These are phyloP conservation scores for Jackrogersella minutella DNA, from an alignment of 495 filamentous ascomycete genomes.

Conservation along the genomic window DNA sequence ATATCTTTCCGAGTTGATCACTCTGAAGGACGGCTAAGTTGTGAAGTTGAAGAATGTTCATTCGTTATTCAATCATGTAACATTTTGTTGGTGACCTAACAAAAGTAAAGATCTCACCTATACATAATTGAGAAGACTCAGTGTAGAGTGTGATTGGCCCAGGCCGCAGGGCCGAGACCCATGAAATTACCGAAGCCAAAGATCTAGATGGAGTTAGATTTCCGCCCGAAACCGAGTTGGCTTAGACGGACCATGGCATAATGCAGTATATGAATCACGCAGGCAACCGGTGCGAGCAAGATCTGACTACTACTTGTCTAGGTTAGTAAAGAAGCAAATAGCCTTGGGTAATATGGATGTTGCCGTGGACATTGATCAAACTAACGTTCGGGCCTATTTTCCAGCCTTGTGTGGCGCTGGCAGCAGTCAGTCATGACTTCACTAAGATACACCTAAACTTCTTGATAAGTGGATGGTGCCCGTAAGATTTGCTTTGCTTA, in stretches of 20 bases:
- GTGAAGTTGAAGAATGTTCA: neutral
- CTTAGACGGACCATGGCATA: conserved; percentile 11
- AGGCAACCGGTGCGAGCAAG: conserved; percentile 17
- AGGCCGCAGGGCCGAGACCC: conserved; percentile 6
- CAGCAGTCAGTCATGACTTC: conserved; percentile 12
- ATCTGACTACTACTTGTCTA: conserved; percentile 20
- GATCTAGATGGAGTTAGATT: conserved; percentile 26
- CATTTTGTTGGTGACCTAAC: neutral
- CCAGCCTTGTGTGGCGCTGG: conserved; percentile 39
- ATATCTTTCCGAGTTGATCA: neutral
- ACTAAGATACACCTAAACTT: conserved; percentile 16
- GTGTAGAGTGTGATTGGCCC: conserved; percentile 14
- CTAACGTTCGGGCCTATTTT: conserved; percentile 37
- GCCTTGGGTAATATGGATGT: conserved; percentile 6
- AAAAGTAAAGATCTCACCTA: conserved; percentile 5
- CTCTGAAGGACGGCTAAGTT: neutral
- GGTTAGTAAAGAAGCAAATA: conserved; percentile 17
- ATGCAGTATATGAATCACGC: conserved; percentile 10
- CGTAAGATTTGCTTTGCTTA: conserved; percentile 34
- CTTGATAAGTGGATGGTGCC: conserved; percentile 21
- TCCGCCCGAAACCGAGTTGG: conserved; percentile 18
- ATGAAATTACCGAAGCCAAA: conserved; percentile 28
- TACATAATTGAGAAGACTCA: conserved; percentile 12
- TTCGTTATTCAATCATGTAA: conserved; percentile 28
- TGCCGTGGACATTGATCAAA: neutral